Percentiles rank a stretch among this genome's conserved stretches.
These are phyloP conservation scores for Talaromyces wortmannii DNA, from an alignment of 495 filamentous ascomycete genomes.

Conservation along the genomic window DNA sequence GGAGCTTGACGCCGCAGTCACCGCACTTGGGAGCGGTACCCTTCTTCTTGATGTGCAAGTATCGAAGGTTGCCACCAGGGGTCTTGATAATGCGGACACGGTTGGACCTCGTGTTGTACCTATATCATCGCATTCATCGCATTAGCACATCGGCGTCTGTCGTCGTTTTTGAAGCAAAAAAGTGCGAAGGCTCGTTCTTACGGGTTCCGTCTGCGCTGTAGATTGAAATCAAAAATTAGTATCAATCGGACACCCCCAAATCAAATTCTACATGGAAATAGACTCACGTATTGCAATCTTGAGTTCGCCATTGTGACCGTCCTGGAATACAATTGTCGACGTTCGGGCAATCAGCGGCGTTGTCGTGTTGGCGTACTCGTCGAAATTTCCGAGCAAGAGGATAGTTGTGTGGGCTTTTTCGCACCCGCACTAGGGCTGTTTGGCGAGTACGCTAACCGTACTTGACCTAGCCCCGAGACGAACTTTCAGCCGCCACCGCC, in stretches of 20 bases:
- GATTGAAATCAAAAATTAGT: conserved; percentile 2
- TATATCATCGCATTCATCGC: conserved; percentile 23
- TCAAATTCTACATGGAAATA: conserved; percentile 11
- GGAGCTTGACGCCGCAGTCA: conserved; percentile 94
- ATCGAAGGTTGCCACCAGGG: conserved; percentile 86
- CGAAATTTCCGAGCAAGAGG: conserved; percentile 30
- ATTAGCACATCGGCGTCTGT: conserved; percentile 8
- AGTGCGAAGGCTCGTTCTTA: conserved; percentile 44
- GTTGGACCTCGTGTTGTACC: conserved; percentile 97
- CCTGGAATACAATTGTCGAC: conserved; percentile 29
- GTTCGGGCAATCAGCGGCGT: conserved; percentile 42
- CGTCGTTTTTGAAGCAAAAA: conserved; percentile 4
- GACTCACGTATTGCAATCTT: conserved; percentile 69
- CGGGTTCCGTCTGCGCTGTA: conserved; percentile 81
- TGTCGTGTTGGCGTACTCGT: conserved; percentile 52
- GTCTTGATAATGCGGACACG: conserved; percentile 94
- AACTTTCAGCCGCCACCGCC: conserved; percentile 1
- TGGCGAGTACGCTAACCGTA: conserved; percentile 36
- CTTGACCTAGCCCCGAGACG: background rate
- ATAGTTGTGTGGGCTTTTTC: conserved; percentile 46
- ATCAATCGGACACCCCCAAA: background rate
- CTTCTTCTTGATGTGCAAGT: conserved; percentile 98
- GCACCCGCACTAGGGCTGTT: conserved; percentile 39
- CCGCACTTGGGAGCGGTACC: conserved; percentile 96
- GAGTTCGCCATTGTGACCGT: conserved; percentile 59